A percentile compares a stretch with the other conserved stretches of the same genome.
Conservation (phyloP, 306 rosid species). For the Rosa lucieae region DNA sequence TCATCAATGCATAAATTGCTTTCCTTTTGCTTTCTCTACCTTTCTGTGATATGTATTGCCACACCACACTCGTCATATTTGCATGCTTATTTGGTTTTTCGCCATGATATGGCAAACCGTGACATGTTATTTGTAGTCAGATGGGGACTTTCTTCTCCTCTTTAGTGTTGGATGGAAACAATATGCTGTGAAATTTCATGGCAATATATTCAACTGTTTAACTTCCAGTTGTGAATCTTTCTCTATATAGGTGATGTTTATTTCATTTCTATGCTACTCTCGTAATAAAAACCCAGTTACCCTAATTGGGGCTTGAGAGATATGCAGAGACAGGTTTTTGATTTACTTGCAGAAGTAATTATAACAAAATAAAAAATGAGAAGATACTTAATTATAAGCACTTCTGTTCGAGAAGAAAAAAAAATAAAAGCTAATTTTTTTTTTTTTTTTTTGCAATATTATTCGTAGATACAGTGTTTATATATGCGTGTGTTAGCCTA, state of each 20-base stretch:
- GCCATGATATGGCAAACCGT: background rate
- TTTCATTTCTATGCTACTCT: background rate
- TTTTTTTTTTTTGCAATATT: background rate
- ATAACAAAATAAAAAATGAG: background rate
- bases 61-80: background rate
- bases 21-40: background rate
- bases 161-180: background rate
- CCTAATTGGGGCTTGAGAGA: background rate
- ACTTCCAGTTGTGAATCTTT: background rate
- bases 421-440: background rate
- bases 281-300: background rate
- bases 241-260: background rate
- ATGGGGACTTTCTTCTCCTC: background rate
- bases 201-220: background rate
- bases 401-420: background rate
- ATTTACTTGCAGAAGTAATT: background rate
- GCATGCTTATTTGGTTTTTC: background rate
- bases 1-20: background rate
- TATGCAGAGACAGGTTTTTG: background rate
- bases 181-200: background rate
- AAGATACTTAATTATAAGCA: background rate
- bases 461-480: conserved; percentile 17
- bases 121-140: background rate
- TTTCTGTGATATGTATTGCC: conserved; percentile 11
- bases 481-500: conserved; percentile 8